Evolutionary conservation across 441 rosid genomes (phyloP).

Genomic region (Syzygium malaccense): DNA sequence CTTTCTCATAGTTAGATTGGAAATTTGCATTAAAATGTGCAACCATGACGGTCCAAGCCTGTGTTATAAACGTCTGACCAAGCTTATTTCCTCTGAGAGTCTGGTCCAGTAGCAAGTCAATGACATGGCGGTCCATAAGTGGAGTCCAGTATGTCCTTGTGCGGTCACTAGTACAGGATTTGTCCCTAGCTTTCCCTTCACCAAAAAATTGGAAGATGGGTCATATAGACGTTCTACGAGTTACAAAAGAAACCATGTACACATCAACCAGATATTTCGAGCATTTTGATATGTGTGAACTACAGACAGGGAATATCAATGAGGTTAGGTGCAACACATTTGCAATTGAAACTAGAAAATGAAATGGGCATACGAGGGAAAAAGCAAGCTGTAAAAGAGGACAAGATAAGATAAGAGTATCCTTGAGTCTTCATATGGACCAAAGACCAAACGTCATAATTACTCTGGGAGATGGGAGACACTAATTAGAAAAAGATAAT

Average conservation of each 20-base stretch:
- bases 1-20: slow-evolving; percentile 56
- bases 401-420: not conserved
- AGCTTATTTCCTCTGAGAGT: slow-evolving; percentile 73
- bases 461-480: not conserved
- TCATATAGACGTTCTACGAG: not conserved
- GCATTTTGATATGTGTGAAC: not conserved
- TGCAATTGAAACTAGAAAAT: not conserved
- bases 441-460: not conserved
- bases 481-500: not conserved
- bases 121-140: slow-evolving; percentile 77
- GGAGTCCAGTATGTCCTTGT: slow-evolving; percentile 89
- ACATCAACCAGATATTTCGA: not conserved
- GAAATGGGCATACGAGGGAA: not conserved
- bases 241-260: not conserved
- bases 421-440: not conserved
- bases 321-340: not conserved
- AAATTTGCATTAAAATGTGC: slow-evolving; percentile 57
- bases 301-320: not conserved
- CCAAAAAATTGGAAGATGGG: slow-evolving; percentile 15
- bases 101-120: slow-evolving; percentile 73
- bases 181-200: slow-evolving; percentile 32
- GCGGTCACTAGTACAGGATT: slow-evolving; percentile 37
- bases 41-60: slow-evolving; percentile 75
- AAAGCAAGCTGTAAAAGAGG: not conserved
- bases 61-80: slow-evolving; percentile 75